A percentile compares a stretch with the other conserved stretches of the same genome.
These are phyloP conservation scores for Dactylonectria macrodidyma DNA, from an alignment of 2,329 filamentous ascomycete genomes.

Conservation along the genomic window DNA sequence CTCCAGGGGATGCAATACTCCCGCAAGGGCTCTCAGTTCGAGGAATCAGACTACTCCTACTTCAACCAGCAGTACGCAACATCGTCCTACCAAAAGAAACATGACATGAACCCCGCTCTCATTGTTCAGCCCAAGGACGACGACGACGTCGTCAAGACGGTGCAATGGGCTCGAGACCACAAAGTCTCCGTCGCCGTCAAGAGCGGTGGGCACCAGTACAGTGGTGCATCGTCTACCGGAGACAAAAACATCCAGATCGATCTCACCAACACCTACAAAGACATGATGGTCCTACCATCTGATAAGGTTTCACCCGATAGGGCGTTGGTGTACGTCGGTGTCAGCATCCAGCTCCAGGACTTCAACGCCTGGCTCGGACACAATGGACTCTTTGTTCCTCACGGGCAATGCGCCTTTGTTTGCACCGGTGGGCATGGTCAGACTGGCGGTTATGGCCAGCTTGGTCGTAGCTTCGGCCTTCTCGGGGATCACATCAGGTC, in stretches of 20 bases:
- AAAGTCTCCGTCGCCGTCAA: constrained; percentile 61
- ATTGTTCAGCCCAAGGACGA: constrained; percentile 61
- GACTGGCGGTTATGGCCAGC: constrained; percentile 63
- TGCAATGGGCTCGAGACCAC: constrained; percentile 58
- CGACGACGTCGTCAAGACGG: constrained; percentile 57
- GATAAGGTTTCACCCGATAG: constrained; percentile 46
- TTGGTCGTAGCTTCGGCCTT: constrained; percentile 66
- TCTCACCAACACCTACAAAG: constrained; percentile 54
- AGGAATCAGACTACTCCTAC: constrained; percentile 34
- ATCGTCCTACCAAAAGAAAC: constrained; percentile 57
- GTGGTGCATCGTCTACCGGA: constrained; percentile 62
- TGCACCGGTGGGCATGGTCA: constrained; percentile 64
- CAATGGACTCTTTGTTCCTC: constrained; percentile 60
- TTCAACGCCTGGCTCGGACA: constrained; percentile 59
- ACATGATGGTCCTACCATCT: constrained; percentile 46
- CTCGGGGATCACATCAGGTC: constrained; percentile 67
- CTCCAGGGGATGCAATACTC: constrained; percentile 44
- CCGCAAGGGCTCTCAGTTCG: constrained; percentile 30
- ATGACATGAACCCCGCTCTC: constrained; percentile 60
- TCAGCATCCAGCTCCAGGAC: constrained; percentile 59
- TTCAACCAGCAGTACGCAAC: constrained; percentile 60
- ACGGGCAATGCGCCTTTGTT: constrained; percentile 62
- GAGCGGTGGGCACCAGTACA: constrained; percentile 66
- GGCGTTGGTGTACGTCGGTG: constrained; percentile 55
- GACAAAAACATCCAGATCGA: constrained; percentile 63